These are phyloP conservation scores for Asterella californica DNA, from an alignment of 225 moss, liverwort and hornwort genomes.

Conservation along the genomic window DNA sequence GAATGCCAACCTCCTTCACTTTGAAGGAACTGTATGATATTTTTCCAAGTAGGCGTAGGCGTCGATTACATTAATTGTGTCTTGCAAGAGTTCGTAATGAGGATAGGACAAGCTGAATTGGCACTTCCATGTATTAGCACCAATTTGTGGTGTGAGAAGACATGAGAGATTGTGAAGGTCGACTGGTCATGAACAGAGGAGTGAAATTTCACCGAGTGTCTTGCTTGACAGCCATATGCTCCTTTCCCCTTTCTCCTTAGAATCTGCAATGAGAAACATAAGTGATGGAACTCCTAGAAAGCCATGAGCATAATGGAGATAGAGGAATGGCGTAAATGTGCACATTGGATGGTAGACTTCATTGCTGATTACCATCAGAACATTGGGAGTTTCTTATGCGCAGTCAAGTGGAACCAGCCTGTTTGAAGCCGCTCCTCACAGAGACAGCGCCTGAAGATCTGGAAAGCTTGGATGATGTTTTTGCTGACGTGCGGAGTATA, in stretches of 20 bases:
- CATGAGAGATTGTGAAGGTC: no score
- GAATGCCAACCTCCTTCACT: no score
- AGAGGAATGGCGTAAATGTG: constrained; percentile 63
- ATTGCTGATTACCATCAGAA: constrained; percentile 74
- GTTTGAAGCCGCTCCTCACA: constrained; percentile 62
- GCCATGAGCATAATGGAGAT: constrained; percentile 43
- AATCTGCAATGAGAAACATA: not conserved
- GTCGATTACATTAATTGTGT: no score
- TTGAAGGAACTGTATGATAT: no score
- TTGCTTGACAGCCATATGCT: no score
- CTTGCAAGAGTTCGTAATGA: no score
- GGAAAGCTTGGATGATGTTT: constrained; percentile 58
- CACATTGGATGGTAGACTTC: constrained; percentile 85
- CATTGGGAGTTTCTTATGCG: constrained; percentile 60
- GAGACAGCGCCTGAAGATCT: constrained; percentile 65
- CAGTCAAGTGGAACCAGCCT: constrained; percentile 79
- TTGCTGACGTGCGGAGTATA: constrained; percentile 39
- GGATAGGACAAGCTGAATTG: no score
- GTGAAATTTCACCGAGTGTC: no score
- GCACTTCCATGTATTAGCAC: no score
- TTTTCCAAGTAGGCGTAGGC: no score
- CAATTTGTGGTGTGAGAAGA: no score
- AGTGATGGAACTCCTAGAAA: not conserved
- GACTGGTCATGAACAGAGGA: no score
- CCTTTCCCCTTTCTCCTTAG: not conserved